These are phyloP conservation scores for Leptodermis oblonga DNA, from an alignment of 257 asterid genomes.

Conservation along the genomic window DNA sequence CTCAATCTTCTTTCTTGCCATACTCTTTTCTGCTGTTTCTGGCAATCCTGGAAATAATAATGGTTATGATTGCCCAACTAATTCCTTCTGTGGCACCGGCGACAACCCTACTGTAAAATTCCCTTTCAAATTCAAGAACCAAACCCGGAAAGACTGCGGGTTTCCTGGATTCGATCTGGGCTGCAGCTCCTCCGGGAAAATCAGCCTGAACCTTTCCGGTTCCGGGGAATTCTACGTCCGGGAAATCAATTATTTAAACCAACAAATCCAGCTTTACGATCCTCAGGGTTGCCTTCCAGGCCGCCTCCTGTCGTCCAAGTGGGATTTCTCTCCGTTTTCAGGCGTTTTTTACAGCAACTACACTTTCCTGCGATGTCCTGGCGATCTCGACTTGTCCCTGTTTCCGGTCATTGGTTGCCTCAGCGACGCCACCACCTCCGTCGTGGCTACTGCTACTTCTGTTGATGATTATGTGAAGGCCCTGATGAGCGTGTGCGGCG, in stretches of 20 bases:
- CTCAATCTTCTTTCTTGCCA: background rate
- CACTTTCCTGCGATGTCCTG: slow-evolving; percentile 59
- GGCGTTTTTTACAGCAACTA: slow-evolving; percentile 27
- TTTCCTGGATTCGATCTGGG: slow-evolving; percentile 2
- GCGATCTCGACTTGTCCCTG: slow-evolving; percentile 12
- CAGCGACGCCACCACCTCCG: slow-evolving; percentile 41
- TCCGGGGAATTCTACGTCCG: slow-evolving; percentile 55
- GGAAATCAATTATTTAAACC: slow-evolving; percentile 40
- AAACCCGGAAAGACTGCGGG: background rate
- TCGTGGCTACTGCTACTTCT: slow-evolving; percentile 53
- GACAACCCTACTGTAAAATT: slow-evolving; percentile 22
- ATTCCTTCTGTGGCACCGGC: background rate
- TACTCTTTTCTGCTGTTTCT: background rate
- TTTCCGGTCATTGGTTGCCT: slow-evolving; percentile 45
- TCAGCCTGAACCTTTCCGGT: slow-evolving; percentile 2
- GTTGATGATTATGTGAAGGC: slow-evolving; percentile 18
- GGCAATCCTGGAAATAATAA: background rate
- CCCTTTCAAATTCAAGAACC: slow-evolving; percentile 23
- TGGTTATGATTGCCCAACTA: background rate
- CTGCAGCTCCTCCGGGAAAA: background rate
- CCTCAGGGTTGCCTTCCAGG: slow-evolving; percentile 52
- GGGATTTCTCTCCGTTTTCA: slow-evolving; percentile 50
- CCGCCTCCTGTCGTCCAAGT: slow-evolving; percentile 29
- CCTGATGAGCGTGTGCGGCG: slow-evolving; percentile 34
- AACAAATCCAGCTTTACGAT: slow-evolving; percentile 53